Evolutionary conservation across 306 rosid genomes (phyloP), one percentile per base, ranked within the genome.

Genomic region (Cucurbita pepo): DNA sequence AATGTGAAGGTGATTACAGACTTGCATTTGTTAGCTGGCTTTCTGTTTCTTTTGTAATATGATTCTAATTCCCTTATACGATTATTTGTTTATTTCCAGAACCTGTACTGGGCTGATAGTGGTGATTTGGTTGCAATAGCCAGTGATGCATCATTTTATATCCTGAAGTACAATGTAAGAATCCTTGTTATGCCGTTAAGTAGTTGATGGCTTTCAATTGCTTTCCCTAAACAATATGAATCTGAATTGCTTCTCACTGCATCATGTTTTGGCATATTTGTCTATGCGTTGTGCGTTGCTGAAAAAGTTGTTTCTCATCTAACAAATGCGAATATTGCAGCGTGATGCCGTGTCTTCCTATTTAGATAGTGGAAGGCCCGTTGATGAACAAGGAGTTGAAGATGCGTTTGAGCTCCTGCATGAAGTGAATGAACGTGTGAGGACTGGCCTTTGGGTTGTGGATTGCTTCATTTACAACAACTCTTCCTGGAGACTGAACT

Each of bases 381-480:
- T 81, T 41, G 99, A 91, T 81, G 99, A 91, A 71, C 99, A 89
- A 82, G 99, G 97, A 79, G 92, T 89, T 56, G 97, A 95, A 83
- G 99, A 95, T 86, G 96, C 99, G 63, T 95, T 95, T 59, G 97
- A 89, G 83, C 91, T 95, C 80, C 96, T 95, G 52, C 97, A 95
- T 83, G 99, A 95, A 88, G 86, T 73, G 82, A 91, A 83, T 76
- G 99, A 95, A 77, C 97, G 97, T 69, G 93, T 86, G 73, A 89
- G 99, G 82, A 95, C 99, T 78, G 99, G 99, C 64, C 16, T 91
- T 72, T 95, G 99, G 99, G 99, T 95, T 81, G 99, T 97, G 80
- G 99, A 95, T 88, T 95, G 99, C 76, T 95, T 95, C 86, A 95
- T 95, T 80, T 95, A 95, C 79, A 95, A 79, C 86, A 95, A 91